Evolutionary conservation across 129 eudicot genomes (phyloP).

Genomic region (Scalesia atractyloides): DNA sequence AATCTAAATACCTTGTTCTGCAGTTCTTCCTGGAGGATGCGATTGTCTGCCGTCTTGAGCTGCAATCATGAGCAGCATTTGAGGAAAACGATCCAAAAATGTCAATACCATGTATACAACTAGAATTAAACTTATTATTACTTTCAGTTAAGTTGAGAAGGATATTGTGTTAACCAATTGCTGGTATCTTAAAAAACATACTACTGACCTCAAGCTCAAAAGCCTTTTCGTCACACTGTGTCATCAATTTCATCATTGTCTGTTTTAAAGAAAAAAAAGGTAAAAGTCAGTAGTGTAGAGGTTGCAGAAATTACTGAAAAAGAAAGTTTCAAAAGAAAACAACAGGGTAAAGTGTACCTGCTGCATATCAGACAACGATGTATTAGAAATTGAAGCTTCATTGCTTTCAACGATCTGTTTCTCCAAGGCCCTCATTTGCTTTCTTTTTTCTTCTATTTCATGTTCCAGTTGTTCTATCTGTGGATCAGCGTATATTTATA

Average conservation of each 20-base stretch:
- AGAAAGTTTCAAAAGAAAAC: background rate
- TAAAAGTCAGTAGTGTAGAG: constrained; percentile 10
- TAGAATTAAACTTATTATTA: background rate
- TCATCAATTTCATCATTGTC: constrained; percentile 84
- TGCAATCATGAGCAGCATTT: constrained; percentile 32
- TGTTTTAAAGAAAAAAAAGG: constrained; percentile 35
- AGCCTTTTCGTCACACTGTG: constrained; percentile 79
- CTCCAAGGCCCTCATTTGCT: constrained; percentile 87
- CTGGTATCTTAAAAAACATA: constrained; percentile 9
- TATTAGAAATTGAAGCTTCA: constrained; percentile 82
- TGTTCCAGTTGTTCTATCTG: constrained; percentile 81
- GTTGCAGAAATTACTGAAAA: background rate
- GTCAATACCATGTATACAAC: constrained; percentile 12
- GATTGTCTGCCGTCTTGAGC: constrained; percentile 92
- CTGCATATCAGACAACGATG: constrained; percentile 91
- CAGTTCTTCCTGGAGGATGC: constrained; percentile 90
- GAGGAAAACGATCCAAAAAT: constrained; percentile 8
- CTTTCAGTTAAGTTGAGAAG: constrained; percentile 1
- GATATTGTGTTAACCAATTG: background rate
- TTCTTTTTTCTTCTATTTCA: constrained; percentile 86
- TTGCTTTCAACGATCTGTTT: constrained; percentile 79
- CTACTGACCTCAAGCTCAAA: constrained; percentile 92
- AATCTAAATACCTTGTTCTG: constrained; percentile 71
- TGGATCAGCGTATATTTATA: constrained; percentile 20
- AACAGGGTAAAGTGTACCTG: constrained; percentile 50